phyloP scores from a whole-genome alignment of 495 filamentous ascomycete genomes.

The Astrothelium macrocarpum region DNA sequence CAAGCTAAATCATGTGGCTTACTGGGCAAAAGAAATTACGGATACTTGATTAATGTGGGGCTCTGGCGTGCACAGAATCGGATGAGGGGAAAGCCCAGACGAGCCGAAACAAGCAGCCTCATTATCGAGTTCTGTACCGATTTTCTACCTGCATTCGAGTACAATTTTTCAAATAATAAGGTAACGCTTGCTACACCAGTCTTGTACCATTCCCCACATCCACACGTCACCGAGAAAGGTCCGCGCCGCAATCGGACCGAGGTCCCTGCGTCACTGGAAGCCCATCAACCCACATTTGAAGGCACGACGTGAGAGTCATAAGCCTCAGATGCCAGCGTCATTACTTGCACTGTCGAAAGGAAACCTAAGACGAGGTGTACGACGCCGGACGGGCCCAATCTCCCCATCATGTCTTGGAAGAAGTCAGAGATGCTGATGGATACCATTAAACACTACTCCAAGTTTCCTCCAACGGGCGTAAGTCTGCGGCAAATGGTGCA shows the following conservation, averaged over 20 bases:
- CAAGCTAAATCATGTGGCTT: too few species aligned
- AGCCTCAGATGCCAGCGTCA: not conserved
- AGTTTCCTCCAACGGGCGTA: conserved; percentile 93
- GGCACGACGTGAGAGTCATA: not conserved
- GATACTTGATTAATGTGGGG: not conserved
- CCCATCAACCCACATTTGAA: not conserved
- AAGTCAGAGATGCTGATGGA: conserved; percentile 82
- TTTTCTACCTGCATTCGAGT: too few species aligned
- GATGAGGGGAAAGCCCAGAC: not conserved
- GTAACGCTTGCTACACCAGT: not conserved
- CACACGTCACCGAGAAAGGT: not conserved
- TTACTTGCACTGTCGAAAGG: not conserved
- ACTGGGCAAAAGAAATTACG: not conserved
- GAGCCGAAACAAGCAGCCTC: too few species aligned
- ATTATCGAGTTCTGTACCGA: too few species aligned
- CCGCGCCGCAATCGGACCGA: not conserved
- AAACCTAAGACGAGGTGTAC: not conserved
- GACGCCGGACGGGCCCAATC: not conserved
- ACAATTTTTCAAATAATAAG: too few species aligned
- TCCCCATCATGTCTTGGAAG: conserved; percentile 18
- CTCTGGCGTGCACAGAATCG: not conserved
- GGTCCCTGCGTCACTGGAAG: conserved; percentile 2
- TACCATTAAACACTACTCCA: conserved; percentile 96
- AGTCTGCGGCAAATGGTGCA: conserved; percentile 98
- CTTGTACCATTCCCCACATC: too few species aligned